phyloP scores from a whole-genome alignment of 2,329 filamentous ascomycete genomes.

The Rutstroemia sp. region DNA sequence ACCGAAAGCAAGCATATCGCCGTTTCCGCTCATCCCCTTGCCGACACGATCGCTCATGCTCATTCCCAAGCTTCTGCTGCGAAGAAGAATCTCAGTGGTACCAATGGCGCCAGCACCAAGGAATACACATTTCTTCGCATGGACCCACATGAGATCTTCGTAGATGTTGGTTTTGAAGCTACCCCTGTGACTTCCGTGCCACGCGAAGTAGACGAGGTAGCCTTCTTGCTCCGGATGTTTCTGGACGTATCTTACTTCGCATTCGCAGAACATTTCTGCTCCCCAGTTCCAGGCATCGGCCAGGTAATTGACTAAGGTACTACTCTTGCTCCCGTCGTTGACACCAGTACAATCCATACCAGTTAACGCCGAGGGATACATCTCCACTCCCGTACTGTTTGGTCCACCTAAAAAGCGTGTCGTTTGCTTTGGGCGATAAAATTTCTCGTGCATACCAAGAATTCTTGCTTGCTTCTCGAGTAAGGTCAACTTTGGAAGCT shows the following conservation, averaged over 20 bases:
- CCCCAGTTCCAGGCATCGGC: conserved; percentile 67
- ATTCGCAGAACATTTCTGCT: conserved; percentile 63
- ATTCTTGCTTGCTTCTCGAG: conserved; percentile 48
- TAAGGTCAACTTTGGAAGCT: conserved; percentile 49
- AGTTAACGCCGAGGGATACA: conserved; percentile 51
- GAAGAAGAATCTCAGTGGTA: conserved; percentile 57
- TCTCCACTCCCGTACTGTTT: conserved; percentile 57
- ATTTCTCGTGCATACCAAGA: conserved; percentile 44
- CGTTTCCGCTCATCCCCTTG: conserved; percentile 57
- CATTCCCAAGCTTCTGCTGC: conserved; percentile 52
- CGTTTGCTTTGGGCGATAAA: conserved; percentile 51
- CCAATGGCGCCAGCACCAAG: conserved; percentile 58
- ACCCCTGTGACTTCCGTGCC: conserved; percentile 52
- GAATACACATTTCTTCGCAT: conserved; percentile 57
- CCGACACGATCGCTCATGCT: conserved; percentile 50
- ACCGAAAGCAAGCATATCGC: conserved; percentile 57
- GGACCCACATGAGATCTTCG: conserved; percentile 58
- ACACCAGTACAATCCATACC: conserved; percentile 57
- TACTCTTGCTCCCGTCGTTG: conserved; percentile 63
- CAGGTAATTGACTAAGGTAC: conserved; percentile 58
- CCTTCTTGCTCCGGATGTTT: conserved; percentile 44
- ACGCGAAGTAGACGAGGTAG: conserved; percentile 57
- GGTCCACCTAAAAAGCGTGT: conserved; percentile 54
- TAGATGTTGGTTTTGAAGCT: conserved; percentile 47
- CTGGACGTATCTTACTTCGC: conserved; percentile 56